Evolutionary conservation across 345 rosid genomes (phyloP), one percentile per base, ranked within the genome.

Genomic region (Eutrema heterophyllum): DNA sequence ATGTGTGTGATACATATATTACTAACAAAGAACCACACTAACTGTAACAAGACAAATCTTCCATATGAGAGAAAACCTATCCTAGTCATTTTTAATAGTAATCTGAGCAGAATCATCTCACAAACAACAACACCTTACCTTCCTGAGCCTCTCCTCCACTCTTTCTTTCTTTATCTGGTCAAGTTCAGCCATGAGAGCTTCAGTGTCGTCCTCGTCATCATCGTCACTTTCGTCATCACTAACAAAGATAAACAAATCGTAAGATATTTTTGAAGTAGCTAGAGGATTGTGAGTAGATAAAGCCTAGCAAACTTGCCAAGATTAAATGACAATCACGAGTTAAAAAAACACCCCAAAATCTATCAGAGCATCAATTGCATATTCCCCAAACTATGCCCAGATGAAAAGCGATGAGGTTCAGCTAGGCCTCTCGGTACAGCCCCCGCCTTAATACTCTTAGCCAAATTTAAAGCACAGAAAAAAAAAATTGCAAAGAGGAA

Each of bases 151-250:
- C 86, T 94, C 98, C 81, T 94, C 96, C 52, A 86, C 87, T 73
- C 94, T 88, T 84, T 94, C 97, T 82, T 91, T 94, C 88, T 88
- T 94, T 69, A 94, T 91, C 70, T 85, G 85, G 65, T 91, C 97
- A n/a, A 91, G 98, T 86, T 89, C 98, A 12, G 94, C 97, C 91
- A 91, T 69, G 30, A 91, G 88, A 68, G 96, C 97, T 83, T 88
- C 89, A 36, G 92, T 90, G 74, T 94, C 95, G 26, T 91, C 97
- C 60, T 91, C 97, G 0, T 90, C 91, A 0, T 86, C 89, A 0
- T 92, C 89, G 0, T 84, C 87, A 72, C 81, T 78, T 67, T 78
- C 81, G 0, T 83, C 89, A 33, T 85, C 90, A 39, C 82, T 83
- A 66, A 51, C 67, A 61, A 75, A 76, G 41, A 61, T 7, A 62